Evolutionary conservation across 2,329 filamentous ascomycete species (phyloP), one percentile per base, ranked within the genome.

Genomic region (Botrytis cinerea): DNA sequence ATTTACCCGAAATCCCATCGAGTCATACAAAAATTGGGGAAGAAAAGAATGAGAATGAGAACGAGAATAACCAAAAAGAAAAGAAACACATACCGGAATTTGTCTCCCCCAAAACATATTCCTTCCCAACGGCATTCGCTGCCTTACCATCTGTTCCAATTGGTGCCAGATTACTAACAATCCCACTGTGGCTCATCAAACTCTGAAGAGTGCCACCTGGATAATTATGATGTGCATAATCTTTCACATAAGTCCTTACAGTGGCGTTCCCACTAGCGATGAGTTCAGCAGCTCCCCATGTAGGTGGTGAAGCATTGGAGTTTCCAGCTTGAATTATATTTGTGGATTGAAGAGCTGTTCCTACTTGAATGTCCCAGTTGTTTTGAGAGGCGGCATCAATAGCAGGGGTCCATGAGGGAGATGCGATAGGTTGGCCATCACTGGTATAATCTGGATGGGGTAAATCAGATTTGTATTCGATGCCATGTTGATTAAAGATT

Each of bases 161-260:
- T 14, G 71, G 61, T 1, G 45, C 71, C 32, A 80, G 66, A 51
- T 80, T 78, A n/a, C 64, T 76, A 5, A 73, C 69, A n/a, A 80
- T 80, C 5, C 60, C 71, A 45, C 64, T 74, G 62, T 80, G 79
- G 43, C 75, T 77, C 79, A 80, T 80, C 54, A 80, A 67, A 8
- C 32, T 63, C 0, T 78, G 67, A 0, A 80, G 73, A 2, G 79
- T 77, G 59, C 87, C 75, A 0, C 86, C 86, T 0, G 82, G 83
- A 73, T 86, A 80, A 63, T 80, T 79, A 68, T 80, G 79, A 71
- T 79, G 78, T 1, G 78, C 74, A 72, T 79, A 80, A 69, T 79
- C 74, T 40, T 77, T 71, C 5, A 80, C 76, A 60, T 79, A 80
- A 8, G 73, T 73, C 69, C 74, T 75, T 5, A 74, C 76, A 10